Evolutionary conservation across 495 filamentous ascomycete species (phyloP), one percentile per base, ranked within the genome.

Genomic region (Lophiostoma macrostomum): DNA sequence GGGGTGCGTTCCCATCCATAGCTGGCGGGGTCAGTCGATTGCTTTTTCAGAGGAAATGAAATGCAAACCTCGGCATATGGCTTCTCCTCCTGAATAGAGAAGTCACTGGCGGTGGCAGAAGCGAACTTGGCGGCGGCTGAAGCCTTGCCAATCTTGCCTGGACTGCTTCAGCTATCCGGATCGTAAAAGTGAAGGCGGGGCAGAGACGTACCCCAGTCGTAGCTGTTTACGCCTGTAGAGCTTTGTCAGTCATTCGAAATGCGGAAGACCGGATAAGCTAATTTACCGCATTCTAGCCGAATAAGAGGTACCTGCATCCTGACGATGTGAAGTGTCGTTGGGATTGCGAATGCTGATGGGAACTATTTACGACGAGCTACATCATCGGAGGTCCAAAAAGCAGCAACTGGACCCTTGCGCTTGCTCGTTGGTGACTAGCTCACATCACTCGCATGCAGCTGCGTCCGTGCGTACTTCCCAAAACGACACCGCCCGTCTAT

Each of bases 1-100:
- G 20, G 91, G 93, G 64, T 98, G 93, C 2, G 93, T 97, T 61
- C 93, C 93, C 93, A 98, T 97, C 93, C 93, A 98, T 63, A 98
- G 73, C 89, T 95, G 67, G 16, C 23, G 30, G 22, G 16, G 30
- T 66, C 16, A 47, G 50, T 34, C 18, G 20, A n/a, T 23, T 11
- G 37, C 4, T 24, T 23, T 2, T 29, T 16, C 16, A 19, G 14
- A n/a, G 18, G 27, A 28, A 35, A 32, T 10, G 25, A 34, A 41
- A 36, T n/a, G 20, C 42, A 30, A 16, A 72, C 66, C 60, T 73
- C 71, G 34, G 72, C 69, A 48, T 73, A 73, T 23, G 71, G 69
- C 43, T 73, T 71, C 29, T 70, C 67, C 13, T 64, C 56, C 31
- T 69, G 59, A 27, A 72, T 65, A 19, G 50, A 59, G 53, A 73